phyloP scores from a whole-genome alignment of 2,329 filamentous ascomycete genomes.

The Coniochaeta sp. region DNA sequence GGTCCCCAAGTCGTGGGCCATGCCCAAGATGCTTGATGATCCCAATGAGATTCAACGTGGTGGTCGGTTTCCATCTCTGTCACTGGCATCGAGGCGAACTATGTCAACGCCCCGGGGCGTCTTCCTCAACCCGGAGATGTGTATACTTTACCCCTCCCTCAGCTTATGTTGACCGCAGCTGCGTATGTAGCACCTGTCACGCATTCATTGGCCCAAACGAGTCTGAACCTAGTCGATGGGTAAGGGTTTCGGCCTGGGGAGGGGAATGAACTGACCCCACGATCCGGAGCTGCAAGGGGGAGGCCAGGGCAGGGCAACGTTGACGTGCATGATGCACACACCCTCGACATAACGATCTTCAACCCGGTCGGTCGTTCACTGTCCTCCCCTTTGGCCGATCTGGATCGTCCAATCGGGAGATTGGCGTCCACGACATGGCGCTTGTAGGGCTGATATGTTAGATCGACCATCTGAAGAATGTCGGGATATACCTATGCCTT shows the following conservation, averaged over 20 bases:
- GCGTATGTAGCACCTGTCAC: neutral
- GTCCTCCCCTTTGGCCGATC: neutral
- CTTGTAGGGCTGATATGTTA: neutral
- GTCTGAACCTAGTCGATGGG: neutral
- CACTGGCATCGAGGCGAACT: too few relatives aligned
- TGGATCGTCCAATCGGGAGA: neutral
- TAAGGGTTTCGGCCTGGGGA: neutral
- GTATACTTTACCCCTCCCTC: neutral
- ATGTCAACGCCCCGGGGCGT: too few relatives aligned
- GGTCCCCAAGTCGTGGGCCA: too few relatives aligned
- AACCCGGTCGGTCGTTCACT: neutral
- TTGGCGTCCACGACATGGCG: neutral
- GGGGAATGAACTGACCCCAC: neutral
- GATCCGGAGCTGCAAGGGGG: constrained; percentile 1
- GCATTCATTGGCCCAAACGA: neutral
- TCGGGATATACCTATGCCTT: too few relatives aligned
- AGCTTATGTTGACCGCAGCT: neutral
- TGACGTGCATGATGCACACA: neutral
- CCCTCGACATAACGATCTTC: neutral
- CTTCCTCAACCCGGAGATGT: neutral
- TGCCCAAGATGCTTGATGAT: too few relatives aligned
- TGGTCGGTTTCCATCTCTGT: too few relatives aligned
- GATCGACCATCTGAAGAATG: too few relatives aligned
- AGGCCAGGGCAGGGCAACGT: too few relatives aligned
- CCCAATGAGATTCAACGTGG: too few relatives aligned